Conservation (phyloP, 768 basidiomycete species). For the Amanita jacksonii region DNA sequence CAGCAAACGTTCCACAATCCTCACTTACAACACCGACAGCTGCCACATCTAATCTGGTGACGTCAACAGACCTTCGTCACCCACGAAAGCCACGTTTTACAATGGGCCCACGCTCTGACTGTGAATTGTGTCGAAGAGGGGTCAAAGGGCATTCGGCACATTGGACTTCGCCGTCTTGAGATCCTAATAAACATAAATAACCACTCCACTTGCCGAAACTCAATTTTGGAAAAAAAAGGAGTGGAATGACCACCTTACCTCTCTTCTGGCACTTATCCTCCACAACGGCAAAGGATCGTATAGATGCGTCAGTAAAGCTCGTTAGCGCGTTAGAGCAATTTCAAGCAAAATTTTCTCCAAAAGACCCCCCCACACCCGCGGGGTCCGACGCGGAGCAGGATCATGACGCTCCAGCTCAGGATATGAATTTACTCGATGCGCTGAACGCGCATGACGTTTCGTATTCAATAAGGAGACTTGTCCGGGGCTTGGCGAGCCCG, state of each 20-base stretch:
- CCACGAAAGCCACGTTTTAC: constrained; percentile 20
- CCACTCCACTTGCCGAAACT: too few species aligned
- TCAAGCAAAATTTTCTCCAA: constrained; percentile 55
- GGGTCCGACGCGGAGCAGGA: constrained; percentile 37
- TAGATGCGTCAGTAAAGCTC: constrained; percentile 82
- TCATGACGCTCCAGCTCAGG: constrained; percentile 28
- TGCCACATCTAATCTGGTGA: too few species aligned
- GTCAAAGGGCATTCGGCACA: constrained; percentile 66
- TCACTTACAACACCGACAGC: too few species aligned
- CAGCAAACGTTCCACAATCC: too few species aligned
- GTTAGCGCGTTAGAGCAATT: constrained; percentile 76
- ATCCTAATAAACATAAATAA: constrained; percentile 5
- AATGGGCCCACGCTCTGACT: constrained; percentile 23
- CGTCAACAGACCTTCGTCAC: background rate
- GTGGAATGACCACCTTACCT: constrained; percentile 70
- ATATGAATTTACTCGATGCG: constrained; percentile 44
- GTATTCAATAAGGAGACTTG: constrained; percentile 81
- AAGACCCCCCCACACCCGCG: constrained; percentile 21
- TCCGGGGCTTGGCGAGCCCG: constrained; percentile 85
- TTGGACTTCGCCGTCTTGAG: constrained; percentile 30
- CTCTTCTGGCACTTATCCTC: constrained; percentile 94
- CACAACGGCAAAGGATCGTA: constrained; percentile 63
- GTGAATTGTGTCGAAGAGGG: constrained; percentile 21
- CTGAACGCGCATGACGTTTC: constrained; percentile 86
- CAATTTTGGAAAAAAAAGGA: constrained; percentile 9